phyloP scores from a whole-genome alignment of 2,329 filamentous ascomycete genomes.

The Cladorrhinum sp. region DNA sequence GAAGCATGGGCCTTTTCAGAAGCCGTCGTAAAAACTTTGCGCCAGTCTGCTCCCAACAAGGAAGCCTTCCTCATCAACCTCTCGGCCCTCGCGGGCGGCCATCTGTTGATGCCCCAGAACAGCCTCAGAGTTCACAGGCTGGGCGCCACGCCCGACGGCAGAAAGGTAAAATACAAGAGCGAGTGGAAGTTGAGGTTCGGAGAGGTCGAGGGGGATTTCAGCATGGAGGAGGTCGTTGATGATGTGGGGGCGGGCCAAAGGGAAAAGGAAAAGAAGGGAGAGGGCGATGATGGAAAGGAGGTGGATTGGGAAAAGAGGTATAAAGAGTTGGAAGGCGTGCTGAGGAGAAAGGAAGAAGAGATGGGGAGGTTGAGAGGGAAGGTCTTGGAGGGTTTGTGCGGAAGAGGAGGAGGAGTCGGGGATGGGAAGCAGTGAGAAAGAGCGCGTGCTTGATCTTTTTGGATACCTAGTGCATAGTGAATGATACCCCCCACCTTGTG shows the following conservation, averaged over 20 bases:
- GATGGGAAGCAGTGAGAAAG: too few relatives aligned
- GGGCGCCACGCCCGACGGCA: conserved; percentile 39
- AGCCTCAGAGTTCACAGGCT: conserved; percentile 42
- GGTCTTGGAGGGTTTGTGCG: conserved; percentile 39
- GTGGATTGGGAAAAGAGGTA: conserved; percentile 51
- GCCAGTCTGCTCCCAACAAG: conserved; percentile 47
- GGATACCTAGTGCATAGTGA: too few relatives aligned
- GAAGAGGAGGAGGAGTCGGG: background rate
- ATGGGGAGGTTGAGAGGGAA: conserved; percentile 42
- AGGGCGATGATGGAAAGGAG: conserved; percentile 21
- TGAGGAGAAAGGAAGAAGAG: conserved; percentile 57
- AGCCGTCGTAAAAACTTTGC: conserved; percentile 51
- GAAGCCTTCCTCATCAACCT: conserved; percentile 59
- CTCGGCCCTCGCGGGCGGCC: conserved; percentile 54
- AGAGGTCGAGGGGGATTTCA: conserved; percentile 49
- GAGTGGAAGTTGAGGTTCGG: conserved; percentile 57
- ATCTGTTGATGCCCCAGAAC: conserved; percentile 45
- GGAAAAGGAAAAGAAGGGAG: conserved; percentile 33
- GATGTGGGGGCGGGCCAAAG: too few relatives aligned
- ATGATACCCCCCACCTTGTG: too few relatives aligned
- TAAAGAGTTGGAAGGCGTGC: conserved; percentile 54
- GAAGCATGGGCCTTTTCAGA: conserved; percentile 55
- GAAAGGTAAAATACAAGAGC: conserved; percentile 23
- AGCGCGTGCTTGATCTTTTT: too few relatives aligned
- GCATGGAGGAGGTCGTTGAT: conserved; percentile 49